Base-by-base conservation (phyloP, 2,329 filamentous ascomycete species). In the Ceratocystis colombiana region DNA sequence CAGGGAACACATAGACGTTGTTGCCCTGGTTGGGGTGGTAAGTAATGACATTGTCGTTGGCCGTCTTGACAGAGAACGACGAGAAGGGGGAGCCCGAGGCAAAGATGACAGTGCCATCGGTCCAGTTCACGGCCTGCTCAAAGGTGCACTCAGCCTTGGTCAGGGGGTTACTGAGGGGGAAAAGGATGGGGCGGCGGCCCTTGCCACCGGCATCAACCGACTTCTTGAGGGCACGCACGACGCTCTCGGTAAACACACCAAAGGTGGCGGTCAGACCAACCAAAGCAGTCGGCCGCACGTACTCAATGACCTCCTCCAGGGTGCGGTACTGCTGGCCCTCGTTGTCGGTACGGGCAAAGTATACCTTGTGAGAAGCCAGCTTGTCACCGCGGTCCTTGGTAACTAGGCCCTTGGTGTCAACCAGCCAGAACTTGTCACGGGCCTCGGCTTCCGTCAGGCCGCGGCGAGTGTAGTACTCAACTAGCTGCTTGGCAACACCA, bases 81-180 rank as follows among this genome's bases (percentile, higher is more conserved):
- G 85, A 83, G 83, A 97, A 97, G 15, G 94, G 94, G 62, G 91
- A 96, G 69, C 94, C 94, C 5, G 91, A 96, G 63, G 94, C 94
- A 73, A 99, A 99, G 74, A 99, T 85, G 72, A 86, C 91, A 66
- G 86, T 89, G 69, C 93, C 93, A 68, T 97, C 88, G 10, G 93
- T 97, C 86, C 93, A 86, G 72, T 86, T 84, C 73, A 97, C 83
- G 17, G 94, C 94, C 74, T 94, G 89, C 80, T 96, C 92, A 73
- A 95, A 97, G 17, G 90, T 67, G 79, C 94, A 97, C 79, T 99
- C 94, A 7, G 93, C 95, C 81, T 97, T 96, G 78, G 88, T 92
- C 64, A 92, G 86, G 62, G 94, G 94, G 79, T 99, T 97, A 77
- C 90, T 96, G 55, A 99, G 86, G 65, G 93, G 93, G 85, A 99